These are phyloP conservation scores for Marasmius sp. DNA, from an alignment of 1,284 basidiomycete species.

Conservation along the genomic window DNA sequence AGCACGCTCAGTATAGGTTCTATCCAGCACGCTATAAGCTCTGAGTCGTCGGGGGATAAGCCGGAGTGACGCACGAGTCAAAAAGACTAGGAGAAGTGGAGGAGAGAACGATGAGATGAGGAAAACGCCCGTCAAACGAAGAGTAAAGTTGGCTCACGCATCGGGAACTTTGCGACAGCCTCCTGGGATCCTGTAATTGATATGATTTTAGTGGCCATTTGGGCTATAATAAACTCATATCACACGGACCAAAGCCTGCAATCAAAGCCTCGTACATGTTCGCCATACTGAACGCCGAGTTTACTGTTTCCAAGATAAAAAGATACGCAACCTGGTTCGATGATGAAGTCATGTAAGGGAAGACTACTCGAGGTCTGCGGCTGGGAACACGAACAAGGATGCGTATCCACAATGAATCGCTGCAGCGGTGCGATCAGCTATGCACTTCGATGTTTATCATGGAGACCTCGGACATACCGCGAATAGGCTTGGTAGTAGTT, in stretches of 20 bases:
- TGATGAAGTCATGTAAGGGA: background rate
- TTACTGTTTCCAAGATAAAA: constrained; percentile 41
- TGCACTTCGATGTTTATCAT: constrained; percentile 7
- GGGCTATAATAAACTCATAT: background rate
- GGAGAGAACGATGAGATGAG: background rate
- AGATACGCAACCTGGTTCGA: constrained; percentile 37
- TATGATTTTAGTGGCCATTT: background rate
- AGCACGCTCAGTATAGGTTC: constrained; percentile 37
- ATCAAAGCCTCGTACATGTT: constrained; percentile 49
- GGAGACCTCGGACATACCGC: constrained; percentile 22
- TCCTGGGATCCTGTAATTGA: constrained; percentile 19
- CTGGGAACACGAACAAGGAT: constrained; percentile 31
- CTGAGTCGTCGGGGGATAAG: background rate
- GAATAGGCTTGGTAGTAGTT: constrained; percentile 35
- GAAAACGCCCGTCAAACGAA: background rate
- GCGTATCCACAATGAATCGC: constrained; percentile 41
- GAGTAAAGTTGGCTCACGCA: constrained; percentile 5
- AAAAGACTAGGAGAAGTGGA: constrained; percentile 6
- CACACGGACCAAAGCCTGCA: constrained; percentile 35
- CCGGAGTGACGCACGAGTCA: constrained; percentile 1
- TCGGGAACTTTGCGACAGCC: constrained; percentile 18
- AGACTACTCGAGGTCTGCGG: background rate
- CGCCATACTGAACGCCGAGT: constrained; percentile 41
- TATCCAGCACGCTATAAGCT: constrained; percentile 6
- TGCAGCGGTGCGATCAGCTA: constrained; percentile 16